Base-by-base conservation (phyloP, 2,329 filamentous ascomycete species). In the Dichotomopilus funicola region DNA sequence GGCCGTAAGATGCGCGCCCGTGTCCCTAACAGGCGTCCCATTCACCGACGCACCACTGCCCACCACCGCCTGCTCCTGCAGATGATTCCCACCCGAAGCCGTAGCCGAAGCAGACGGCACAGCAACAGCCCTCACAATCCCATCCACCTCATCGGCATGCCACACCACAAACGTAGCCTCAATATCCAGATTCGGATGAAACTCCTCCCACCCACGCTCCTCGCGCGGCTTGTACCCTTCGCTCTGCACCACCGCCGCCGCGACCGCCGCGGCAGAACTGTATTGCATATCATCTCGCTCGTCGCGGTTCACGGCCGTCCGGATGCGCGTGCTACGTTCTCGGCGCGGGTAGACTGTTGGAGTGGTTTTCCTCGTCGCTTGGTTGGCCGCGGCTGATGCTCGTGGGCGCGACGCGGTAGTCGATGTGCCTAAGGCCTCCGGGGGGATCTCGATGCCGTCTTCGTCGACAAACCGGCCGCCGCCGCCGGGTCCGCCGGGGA, bases 211-310 rank as follows among this genome's bases (percentile, higher is more conserved):
- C 51, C 90, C 89, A 60, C 92, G 85, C 74, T 99, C 94, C 73
- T 99, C 94, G 66, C 94, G 82, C 36, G 94, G 94, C 70, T 99
- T 99, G 73, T 97, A 97, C 50, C 92, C 91, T 75, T 97, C 94
- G 65, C 85, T 91, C 68, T 96, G 91, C 63, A 90, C 89, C 57
- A 94, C 87, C 4, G 88, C 87, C 5, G 90, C 91, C 50, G 91
- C 89, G 31, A 91, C 89, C 34, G 91, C 91, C 10, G 92, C 90
- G n/a, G 87, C 90, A 46, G 89, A 92, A 64, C 87, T 90, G 71
- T 88, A 95, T 62, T 88, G 82, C 69, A 88, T 88, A 63, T 76
- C 79, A 61, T 81, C 80, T 58, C 75, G 73, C 55, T 76, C 76
- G 54, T 76, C 77, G 61, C 66, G 70, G 68, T 67, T 73, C 27